Percentiles rank a stretch among this genome's conserved stretches.
phyloP scores from a whole-genome alignment of 208 protist species.

The Leishmania arabica region DNA sequence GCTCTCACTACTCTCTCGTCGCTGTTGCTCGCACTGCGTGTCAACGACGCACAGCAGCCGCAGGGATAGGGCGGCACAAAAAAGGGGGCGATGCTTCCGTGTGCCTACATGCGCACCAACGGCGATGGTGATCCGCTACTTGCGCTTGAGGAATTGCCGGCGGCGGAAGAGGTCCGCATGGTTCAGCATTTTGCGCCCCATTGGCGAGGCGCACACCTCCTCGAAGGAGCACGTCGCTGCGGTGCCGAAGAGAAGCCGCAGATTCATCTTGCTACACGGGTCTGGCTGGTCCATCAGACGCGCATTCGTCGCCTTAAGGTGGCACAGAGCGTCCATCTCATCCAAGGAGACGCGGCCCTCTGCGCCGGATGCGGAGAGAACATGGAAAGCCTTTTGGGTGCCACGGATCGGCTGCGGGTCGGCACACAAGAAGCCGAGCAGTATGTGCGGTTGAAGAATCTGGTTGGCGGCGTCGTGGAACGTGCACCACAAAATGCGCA shows the following conservation, averaged over 20 bases:
- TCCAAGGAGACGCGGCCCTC: conserved; percentile 31
- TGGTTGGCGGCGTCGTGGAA: conserved; percentile 44
- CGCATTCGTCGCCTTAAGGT: conserved; percentile 67
- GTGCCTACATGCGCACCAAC: background rate
- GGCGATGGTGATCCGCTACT: background rate
- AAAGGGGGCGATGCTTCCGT: background rate
- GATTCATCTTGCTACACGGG: conserved; percentile 56
- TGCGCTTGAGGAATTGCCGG: conserved; percentile 54
- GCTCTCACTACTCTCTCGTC: background rate
- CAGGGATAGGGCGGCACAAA: background rate
- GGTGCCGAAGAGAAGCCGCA: conserved; percentile 56
- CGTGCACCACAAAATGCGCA: conserved; percentile 68
- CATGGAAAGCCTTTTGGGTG: conserved; percentile 81
- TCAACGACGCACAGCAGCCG: background rate
- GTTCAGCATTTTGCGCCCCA: conserved; percentile 88
- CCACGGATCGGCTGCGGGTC: conserved; percentile 84
- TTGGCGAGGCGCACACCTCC: conserved; percentile 56
- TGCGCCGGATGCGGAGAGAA: conserved; percentile 32
- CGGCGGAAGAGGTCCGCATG: conserved; percentile 62
- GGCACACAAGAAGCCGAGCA: conserved; percentile 78
- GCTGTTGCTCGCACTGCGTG: background rate
- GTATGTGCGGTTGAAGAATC: conserved; percentile 44
- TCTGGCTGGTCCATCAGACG: conserved; percentile 55
- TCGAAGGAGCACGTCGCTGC: conserved; percentile 48
- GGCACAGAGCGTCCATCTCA: conserved; percentile 35